phyloP scores from a whole-genome alignment of 495 filamentous ascomycete species.

The Neurospora sp. region DNA sequence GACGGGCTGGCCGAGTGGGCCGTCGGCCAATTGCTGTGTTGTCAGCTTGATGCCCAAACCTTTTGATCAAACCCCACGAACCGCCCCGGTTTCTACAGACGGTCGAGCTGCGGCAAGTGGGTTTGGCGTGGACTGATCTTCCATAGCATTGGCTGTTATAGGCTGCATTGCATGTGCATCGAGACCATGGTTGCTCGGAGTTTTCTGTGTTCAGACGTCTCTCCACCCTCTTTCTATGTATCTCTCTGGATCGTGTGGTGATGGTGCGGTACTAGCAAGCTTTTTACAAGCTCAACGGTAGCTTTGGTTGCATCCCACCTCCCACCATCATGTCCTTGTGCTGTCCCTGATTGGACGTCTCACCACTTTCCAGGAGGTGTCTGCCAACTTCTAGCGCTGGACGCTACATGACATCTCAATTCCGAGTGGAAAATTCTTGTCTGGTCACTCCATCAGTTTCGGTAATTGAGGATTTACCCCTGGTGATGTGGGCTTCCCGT shows the following conservation, averaged over 20 bases:
- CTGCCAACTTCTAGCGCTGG: background rate
- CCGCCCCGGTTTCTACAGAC: background rate
- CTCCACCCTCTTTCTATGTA: background rate
- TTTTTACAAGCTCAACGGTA: background rate
- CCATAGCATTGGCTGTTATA: background rate
- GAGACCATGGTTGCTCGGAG: background rate
- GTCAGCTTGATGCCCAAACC: background rate
- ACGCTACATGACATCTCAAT: background rate
- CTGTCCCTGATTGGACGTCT: background rate
- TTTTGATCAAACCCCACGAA: background rate
- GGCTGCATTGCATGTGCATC: background rate
- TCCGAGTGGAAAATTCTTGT: background rate
- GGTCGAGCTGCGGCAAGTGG: background rate
- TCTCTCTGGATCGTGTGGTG: background rate
- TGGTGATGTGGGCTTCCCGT: background rate
- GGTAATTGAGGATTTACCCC: background rate
- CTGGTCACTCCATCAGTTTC: background rate
- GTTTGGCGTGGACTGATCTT: background rate
- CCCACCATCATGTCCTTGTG: background rate
- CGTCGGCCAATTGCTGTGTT: background rate
- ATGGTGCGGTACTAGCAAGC: background rate
- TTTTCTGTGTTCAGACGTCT: background rate
- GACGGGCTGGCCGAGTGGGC: background rate
- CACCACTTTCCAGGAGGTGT: background rate
- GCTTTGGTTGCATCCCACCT: background rate